Evolutionary conservation across 2,329 filamentous ascomycete genomes (phyloP).

Genomic region (Diaporthe destruens): DNA sequence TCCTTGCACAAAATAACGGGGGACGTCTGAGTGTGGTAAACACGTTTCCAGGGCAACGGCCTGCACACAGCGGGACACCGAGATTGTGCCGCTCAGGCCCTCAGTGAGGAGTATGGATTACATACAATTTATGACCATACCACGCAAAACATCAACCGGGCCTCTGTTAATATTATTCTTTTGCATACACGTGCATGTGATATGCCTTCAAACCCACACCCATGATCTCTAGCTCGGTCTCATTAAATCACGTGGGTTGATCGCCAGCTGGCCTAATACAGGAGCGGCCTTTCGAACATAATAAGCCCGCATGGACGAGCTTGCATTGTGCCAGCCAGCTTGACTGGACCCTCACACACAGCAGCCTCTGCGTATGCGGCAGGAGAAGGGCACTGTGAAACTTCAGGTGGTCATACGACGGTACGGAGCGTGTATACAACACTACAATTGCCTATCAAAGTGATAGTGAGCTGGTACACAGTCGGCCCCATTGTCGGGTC

Average conservation of each 20-base stretch:
- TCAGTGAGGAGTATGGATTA: too few species aligned
- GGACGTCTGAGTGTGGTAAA: neutral
- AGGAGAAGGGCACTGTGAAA: neutral
- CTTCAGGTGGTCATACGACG: neutral
- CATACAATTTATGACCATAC: too few species aligned
- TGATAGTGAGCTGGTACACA: neutral
- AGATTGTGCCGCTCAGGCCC: neutral
- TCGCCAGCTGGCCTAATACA: neutral
- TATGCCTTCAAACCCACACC: neutral
- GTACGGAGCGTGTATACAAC: neutral
- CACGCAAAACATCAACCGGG: too few species aligned
- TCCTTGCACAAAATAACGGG: conserved; percentile 12
- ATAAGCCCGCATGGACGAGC: neutral
- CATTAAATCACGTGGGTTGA: too few species aligned
- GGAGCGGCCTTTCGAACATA: neutral
- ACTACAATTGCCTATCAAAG: too few species aligned
- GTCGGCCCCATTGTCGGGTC: neutral
- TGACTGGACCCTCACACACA: neutral
- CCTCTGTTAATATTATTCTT: too few species aligned
- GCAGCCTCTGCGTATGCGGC: neutral
- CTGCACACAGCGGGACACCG: neutral
- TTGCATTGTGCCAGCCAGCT: neutral
- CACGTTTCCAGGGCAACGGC: conserved; percentile 38
- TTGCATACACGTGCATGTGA: too few species aligned
- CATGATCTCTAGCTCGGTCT: neutral